phyloP scores from a whole-genome alignment of 306 rosid species.

The Malus sieversii region DNA sequence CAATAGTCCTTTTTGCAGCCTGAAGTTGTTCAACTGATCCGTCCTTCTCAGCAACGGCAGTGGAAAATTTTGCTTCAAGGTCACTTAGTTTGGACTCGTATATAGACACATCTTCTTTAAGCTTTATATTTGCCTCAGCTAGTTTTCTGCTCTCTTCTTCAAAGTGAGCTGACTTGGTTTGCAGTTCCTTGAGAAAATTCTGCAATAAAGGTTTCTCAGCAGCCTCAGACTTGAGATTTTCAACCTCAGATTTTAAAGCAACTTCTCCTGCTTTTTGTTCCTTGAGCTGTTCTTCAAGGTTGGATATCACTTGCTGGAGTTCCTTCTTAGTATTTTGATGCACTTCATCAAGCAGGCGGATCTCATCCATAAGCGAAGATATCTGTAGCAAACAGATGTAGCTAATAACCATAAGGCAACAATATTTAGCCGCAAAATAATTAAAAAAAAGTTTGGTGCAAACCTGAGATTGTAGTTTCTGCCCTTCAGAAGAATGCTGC shows the following conservation, averaged over 20 bases:
- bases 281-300: slow-evolving; percentile 68
- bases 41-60: slow-evolving; percentile 49
- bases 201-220: slow-evolving; percentile 56
- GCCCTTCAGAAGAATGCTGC: slow-evolving; percentile 54
- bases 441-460: background rate
- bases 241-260: slow-evolving; percentile 48
- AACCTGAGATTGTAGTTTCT: slow-evolving; percentile 80
- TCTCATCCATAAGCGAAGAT: slow-evolving; percentile 69
- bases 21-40: slow-evolving; percentile 44
- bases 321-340: slow-evolving; percentile 61
- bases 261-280: slow-evolving; percentile 53
- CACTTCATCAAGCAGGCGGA: slow-evolving; percentile 59
- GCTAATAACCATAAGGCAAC: too few relatives aligned
- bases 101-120: slow-evolving; percentile 42
- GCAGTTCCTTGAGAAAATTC: slow-evolving; percentile 49
- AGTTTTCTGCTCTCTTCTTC: slow-evolving; percentile 55
- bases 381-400: background rate
- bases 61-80: slow-evolving; percentile 39
- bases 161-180: slow-evolving; percentile 39
- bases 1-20: slow-evolving; percentile 33
- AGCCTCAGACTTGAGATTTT: slow-evolving; percentile 51
- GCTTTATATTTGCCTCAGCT: slow-evolving; percentile 51
- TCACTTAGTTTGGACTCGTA: slow-evolving; percentile 55
- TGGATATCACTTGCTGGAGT: slow-evolving; percentile 48
- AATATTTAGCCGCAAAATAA: background rate